Conservation (phyloP, 768 basidiomycete species). For the Suillus ampliporus region DNA sequence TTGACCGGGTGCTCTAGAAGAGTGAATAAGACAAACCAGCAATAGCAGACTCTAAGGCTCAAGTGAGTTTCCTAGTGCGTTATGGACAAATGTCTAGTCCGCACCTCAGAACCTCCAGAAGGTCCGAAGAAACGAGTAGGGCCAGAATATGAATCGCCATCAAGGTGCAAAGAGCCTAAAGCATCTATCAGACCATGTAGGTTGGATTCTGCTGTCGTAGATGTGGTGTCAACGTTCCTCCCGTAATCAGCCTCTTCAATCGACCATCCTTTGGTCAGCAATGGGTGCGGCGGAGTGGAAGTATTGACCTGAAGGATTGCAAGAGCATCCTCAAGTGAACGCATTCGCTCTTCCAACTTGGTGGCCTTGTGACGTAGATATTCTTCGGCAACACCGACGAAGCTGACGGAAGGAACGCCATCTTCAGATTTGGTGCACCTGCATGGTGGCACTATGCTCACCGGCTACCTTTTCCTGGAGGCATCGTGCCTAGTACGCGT, state of each 20-base stretch:
- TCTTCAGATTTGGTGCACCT: not conserved
- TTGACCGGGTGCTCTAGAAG: not conserved
- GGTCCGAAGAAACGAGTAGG: constrained; percentile 48
- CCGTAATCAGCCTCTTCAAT: constrained; percentile 38
- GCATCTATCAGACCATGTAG: constrained; percentile 37
- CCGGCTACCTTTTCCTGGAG: constrained; percentile 61
- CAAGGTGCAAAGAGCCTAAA: constrained; percentile 52
- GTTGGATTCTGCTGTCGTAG: constrained; percentile 15
- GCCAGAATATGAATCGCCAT: constrained; percentile 32
- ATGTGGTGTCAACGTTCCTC: constrained; percentile 16
- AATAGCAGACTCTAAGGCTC: constrained; percentile 46
- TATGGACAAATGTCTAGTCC: constrained; percentile 16
- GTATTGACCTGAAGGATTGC: constrained; percentile 50
- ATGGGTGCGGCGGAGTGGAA: constrained; percentile 47
- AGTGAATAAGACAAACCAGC: constrained; percentile 38
- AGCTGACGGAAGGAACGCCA: constrained; percentile 36
- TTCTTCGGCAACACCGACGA: constrained; percentile 58
- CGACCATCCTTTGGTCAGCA: constrained; percentile 35
- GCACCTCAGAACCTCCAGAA: constrained; percentile 55
- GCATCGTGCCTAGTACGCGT: constrained; percentile 52
- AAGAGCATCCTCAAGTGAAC: constrained; percentile 58
- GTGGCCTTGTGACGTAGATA: constrained; percentile 54
- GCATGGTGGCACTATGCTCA: constrained; percentile 26
- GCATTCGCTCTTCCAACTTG: constrained; percentile 56
- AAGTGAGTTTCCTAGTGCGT: constrained; percentile 12